Percentiles rank a stretch among this genome's conserved stretches.
Evolutionary conservation across 2,329 filamentous ascomycete genomes (phyloP).

Genomic region (Polytolypa hystricis): DNA sequence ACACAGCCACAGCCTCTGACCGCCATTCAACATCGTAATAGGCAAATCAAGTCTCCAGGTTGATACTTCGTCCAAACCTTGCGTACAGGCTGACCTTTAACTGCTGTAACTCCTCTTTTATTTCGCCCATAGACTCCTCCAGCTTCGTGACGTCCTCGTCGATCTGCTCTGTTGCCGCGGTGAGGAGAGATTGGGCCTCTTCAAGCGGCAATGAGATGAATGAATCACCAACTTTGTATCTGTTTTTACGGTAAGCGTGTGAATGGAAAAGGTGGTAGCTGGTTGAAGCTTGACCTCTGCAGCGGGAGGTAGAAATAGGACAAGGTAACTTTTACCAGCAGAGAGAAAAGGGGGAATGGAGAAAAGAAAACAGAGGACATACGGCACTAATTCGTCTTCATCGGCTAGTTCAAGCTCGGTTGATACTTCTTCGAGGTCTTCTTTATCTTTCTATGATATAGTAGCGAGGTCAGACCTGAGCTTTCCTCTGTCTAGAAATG

Average conservation of each 20-base stretch:
- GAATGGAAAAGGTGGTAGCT: conserved; percentile 6
- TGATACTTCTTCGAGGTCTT: conserved; percentile 87
- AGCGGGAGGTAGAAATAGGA: neutral
- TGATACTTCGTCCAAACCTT: conserved; percentile 92
- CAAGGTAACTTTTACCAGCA: neutral
- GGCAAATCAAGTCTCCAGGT: conserved; percentile 51
- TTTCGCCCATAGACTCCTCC: conserved; percentile 62
- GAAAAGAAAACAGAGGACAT: conserved; percentile 29
- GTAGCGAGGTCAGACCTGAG: too few species aligned
- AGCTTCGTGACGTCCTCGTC: conserved; percentile 64
- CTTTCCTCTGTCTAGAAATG: too few species aligned
- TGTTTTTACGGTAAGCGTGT: conserved; percentile 28
- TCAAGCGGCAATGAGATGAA: conserved; percentile 79
- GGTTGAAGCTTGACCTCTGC: neutral
- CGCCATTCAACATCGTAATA: neutral
- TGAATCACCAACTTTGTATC: conserved; percentile 93
- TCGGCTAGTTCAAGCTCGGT: conserved; percentile 88
- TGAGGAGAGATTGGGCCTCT: conserved; percentile 78
- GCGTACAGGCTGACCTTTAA: conserved; percentile 90
- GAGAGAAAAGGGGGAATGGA: neutral
- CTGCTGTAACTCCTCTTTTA: conserved; percentile 78
- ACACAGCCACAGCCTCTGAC: neutral
- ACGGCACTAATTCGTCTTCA: conserved; percentile 90
- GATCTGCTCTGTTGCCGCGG: conserved; percentile 57
- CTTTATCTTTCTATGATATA: conserved; percentile 75